phyloP scores from a whole-genome alignment of 495 filamentous ascomycete genomes.

The Aspergillus olivimuriae region DNA sequence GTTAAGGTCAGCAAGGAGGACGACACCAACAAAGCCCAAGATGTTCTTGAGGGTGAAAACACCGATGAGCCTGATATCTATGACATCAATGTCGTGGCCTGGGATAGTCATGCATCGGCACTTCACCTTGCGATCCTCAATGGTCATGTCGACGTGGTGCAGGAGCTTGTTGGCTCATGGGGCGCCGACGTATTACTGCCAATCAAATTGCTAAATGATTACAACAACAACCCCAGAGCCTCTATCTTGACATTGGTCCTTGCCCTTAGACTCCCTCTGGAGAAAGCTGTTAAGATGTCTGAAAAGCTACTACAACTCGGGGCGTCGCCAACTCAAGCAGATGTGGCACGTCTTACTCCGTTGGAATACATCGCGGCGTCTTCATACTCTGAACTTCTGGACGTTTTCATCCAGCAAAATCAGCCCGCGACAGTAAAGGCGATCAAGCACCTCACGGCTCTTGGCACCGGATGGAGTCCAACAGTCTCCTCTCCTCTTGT shows the following conservation, averaged over 20 bases:
- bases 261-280: constrained; percentile 44
- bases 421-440: constrained; percentile 51
- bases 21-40: constrained; percentile 17
- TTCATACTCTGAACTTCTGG: constrained; percentile 44
- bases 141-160: constrained; percentile 60
- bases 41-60: constrained; percentile 43
- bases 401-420: constrained; percentile 55
- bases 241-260: constrained; percentile 63
- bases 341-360: constrained; percentile 49
- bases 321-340: constrained; percentile 66
- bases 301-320: constrained; percentile 60
- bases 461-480: constrained; percentile 9
- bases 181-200: constrained; percentile 69
- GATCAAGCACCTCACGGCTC: constrained; percentile 50
- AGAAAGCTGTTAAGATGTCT: constrained; percentile 55
- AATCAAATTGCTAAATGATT: constrained; percentile 49
- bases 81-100: constrained; percentile 66
- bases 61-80: constrained; percentile 69
- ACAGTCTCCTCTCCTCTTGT: constrained; percentile 31
- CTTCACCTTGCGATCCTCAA: constrained; percentile 71
- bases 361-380: constrained; percentile 50
- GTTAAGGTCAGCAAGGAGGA: constrained; percentile 51
- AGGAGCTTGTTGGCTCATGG: constrained; percentile 62
- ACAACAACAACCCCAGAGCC: constrained; percentile 36
- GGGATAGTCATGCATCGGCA: constrained; percentile 66